These are phyloP conservation scores for Sclerotinia trifoliorum DNA, from an alignment of 2,329 filamentous ascomycete species.

Conservation along the genomic window DNA sequence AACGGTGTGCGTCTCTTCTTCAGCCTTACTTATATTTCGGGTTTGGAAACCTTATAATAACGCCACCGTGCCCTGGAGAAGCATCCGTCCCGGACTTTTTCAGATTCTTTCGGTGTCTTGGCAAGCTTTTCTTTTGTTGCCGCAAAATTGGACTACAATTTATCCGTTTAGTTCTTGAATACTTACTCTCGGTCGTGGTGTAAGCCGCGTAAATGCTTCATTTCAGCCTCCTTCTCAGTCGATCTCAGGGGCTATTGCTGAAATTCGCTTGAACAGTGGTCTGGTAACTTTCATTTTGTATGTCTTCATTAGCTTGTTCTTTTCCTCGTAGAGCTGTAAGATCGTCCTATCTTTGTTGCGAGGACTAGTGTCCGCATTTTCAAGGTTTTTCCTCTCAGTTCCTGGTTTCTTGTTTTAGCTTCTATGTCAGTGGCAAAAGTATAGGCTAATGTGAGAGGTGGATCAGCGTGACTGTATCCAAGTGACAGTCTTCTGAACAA, in stretches of 20 bases:
- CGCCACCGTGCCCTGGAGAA: neutral
- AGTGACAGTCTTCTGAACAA: no score
- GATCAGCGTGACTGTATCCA: no score
- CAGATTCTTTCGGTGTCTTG: neutral
- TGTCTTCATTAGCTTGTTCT: no score
- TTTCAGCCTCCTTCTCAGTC: neutral
- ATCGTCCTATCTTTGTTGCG: no score
- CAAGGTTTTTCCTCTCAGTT: no score
- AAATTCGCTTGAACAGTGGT: neutral
- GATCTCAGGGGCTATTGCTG: neutral
- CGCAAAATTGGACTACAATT: neutral
- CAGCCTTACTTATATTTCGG: neutral
- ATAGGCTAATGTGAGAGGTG: no score
- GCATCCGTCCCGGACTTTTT: neutral
- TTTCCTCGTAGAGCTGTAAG: no score
- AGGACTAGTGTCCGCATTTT: no score
- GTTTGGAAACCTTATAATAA: neutral
- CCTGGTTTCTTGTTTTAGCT: no score
- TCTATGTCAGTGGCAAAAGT: no score
- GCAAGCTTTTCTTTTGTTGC: neutral
- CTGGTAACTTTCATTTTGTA: no score
- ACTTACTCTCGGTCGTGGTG: neutral
- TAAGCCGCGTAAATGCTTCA: neutral
- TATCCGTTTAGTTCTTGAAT: neutral
- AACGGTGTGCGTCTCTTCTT: neutral